These are phyloP conservation scores for Mycena chlorophos DNA, from an alignment of 768 basidiomycete genomes.

Conservation along the genomic window DNA sequence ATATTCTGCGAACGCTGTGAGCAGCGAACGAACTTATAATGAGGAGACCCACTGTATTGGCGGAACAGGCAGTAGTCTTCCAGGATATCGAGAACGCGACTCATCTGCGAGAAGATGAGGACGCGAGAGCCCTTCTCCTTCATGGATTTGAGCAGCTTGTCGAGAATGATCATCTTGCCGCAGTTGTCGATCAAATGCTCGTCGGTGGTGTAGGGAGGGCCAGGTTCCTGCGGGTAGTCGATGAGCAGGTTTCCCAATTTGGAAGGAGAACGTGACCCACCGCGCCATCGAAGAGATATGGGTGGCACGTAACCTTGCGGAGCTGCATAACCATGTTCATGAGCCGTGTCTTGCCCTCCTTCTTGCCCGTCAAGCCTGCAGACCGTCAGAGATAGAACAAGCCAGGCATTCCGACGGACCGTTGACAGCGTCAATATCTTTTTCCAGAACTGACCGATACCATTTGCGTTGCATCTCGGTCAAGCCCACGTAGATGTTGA, in stretches of 20 bases:
- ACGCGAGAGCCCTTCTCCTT: slow-evolving; percentile 92
- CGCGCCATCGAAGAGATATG: slow-evolving; percentile 62
- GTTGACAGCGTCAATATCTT: slow-evolving; percentile 98
- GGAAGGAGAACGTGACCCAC: slow-evolving; percentile 38
- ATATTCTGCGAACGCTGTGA: slow-evolving; percentile 60
- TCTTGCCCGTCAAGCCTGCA: slow-evolving; percentile 87
- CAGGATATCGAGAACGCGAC: slow-evolving; percentile 94
- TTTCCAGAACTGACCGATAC: slow-evolving; percentile 95
- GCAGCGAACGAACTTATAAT: neutral
- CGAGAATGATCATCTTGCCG: slow-evolving; percentile 97
- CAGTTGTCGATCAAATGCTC: slow-evolving; percentile 93
- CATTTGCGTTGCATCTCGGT: slow-evolving; percentile 98
- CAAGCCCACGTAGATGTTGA: slow-evolving; percentile 96
- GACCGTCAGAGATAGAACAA: neutral
- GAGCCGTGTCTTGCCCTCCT: slow-evolving; percentile 95
- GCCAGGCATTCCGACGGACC: slow-evolving; percentile 44
- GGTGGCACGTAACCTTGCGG: slow-evolving; percentile 18
- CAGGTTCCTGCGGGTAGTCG: slow-evolving; percentile 72
- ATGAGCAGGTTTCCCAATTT: neutral
- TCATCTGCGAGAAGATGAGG: slow-evolving; percentile 99
- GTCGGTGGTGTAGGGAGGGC: slow-evolving; percentile 97
- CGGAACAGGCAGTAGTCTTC: slow-evolving; percentile 97
- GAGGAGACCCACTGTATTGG: slow-evolving; percentile 66
- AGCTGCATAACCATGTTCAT: slow-evolving; percentile 99
- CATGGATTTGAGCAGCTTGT: slow-evolving; percentile 87